A percentile compares a stretch with the other conserved stretches of the same genome.
Evolutionary conservation across 2,329 filamentous ascomycete genomes (phyloP).

Genomic region (Talaromyces sp.): DNA sequence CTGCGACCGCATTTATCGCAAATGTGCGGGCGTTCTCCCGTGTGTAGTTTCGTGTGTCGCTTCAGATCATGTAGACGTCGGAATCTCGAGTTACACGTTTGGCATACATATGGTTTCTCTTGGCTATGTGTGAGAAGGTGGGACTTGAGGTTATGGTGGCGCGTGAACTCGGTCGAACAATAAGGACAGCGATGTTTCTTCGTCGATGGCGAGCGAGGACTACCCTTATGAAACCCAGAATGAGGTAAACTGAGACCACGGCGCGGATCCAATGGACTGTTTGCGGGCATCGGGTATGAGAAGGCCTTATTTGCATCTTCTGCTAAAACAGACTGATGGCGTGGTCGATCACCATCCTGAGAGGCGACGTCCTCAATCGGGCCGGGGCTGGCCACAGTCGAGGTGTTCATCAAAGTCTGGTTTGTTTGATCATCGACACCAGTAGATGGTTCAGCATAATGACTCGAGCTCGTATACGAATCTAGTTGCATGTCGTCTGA

Average conservation of each 20-base stretch:
- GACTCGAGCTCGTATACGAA: constrained; percentile 53
- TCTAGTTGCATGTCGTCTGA: constrained; percentile 44
- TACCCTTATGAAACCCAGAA: constrained; percentile 53
- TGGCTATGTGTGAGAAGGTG: constrained; percentile 96
- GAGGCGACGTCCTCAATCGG: constrained; percentile 45
- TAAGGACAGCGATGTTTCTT: constrained; percentile 98
- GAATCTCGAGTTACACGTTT: constrained; percentile 90
- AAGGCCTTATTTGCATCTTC: constrained; percentile 53
- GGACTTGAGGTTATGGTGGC: constrained; percentile 96
- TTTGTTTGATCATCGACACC: constrained; percentile 48
- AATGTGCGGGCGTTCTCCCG: constrained; percentile 89
- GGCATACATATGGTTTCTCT: constrained; percentile 94
- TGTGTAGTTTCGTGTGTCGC: constrained; percentile 93
- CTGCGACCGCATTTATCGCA: constrained; percentile 92
- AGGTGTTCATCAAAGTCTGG: constrained; percentile 48
- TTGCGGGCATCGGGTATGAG: constrained; percentile 61
- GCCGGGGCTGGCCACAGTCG: constrained; percentile 47
- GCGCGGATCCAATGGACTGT: constrained; percentile 48
- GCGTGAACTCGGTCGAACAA: constrained; percentile 93
- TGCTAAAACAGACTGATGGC: constrained; percentile 30
- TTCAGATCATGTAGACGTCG: constrained; percentile 91
- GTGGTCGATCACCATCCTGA: constrained; percentile 42
- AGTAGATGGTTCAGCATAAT: constrained; percentile 45
- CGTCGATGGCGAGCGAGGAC: constrained; percentile 66
- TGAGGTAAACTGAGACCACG: constrained; percentile 59